Conservation (phyloP, 148 eudicot species). For the Agrostemma githago region DNA sequence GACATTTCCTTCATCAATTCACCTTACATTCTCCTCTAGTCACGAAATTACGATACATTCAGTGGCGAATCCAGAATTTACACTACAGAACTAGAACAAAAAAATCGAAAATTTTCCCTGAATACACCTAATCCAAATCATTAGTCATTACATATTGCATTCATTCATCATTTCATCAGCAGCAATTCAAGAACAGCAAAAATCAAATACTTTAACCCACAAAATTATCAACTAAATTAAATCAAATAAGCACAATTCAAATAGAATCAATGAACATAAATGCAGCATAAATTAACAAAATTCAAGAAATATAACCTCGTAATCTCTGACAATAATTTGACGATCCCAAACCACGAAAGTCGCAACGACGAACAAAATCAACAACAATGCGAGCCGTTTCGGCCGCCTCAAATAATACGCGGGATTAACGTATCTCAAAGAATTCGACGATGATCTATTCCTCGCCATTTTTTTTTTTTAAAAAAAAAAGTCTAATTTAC, state of each 20-base stretch:
- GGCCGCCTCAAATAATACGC: slow-evolving; percentile 89
- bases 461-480: slow-evolving; percentile 48
- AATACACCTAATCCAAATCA: background rate
- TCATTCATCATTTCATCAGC: background rate
- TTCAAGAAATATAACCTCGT: slow-evolving; percentile 44
- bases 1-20: background rate
- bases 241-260: background rate
- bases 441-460: slow-evolving; percentile 57
- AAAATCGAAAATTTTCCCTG: too few species aligned
- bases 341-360: slow-evolving; percentile 90
- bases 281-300: too few species aligned
- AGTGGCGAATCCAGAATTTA: too few species aligned
- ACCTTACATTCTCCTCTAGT: background rate
- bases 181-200: background rate
- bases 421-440: slow-evolving; percentile 70
- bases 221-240: background rate
- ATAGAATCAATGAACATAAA: background rate
- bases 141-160: background rate
- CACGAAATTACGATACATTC: background rate
- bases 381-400: slow-evolving; percentile 64
- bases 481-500: background rate
- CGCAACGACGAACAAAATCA: slow-evolving; percentile 54
- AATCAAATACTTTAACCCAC: background rate
- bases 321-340: slow-evolving; percentile 70
- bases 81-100: too few species aligned